Percentiles rank a stretch among this genome's conserved stretches.
phyloP scores from a whole-genome alignment of 2,329 filamentous ascomycete genomes.

The Paramyrothecium roridum region DNA sequence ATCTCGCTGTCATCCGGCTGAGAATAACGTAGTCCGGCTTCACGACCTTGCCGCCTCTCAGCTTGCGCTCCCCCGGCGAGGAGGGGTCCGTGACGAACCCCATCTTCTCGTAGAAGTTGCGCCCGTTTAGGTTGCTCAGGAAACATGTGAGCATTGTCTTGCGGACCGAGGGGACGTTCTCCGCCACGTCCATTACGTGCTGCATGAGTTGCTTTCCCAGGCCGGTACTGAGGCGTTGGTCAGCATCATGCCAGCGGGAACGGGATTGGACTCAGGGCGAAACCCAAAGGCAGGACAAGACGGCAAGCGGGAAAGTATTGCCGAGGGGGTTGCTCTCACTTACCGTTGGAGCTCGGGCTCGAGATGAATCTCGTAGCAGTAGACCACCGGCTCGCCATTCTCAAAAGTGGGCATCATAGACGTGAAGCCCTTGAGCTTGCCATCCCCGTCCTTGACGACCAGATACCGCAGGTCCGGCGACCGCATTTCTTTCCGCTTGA shows the following conservation, averaged over 20 bases:
- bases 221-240: slow-evolving; percentile 47
- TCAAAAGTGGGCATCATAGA: slow-evolving; percentile 74
- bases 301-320: not conserved
- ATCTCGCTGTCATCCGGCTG: slow-evolving; percentile 39
- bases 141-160: slow-evolving; percentile 78
- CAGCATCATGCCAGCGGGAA: too few species aligned
- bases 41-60: slow-evolving; percentile 52
- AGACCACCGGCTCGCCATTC: slow-evolving; percentile 62
- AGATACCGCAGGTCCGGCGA: slow-evolving; percentile 67
- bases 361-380: slow-evolving; percentile 79
- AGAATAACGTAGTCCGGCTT: slow-evolving; percentile 59
- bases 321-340: slow-evolving; percentile 14
- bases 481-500: slow-evolving; percentile 67
- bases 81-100: slow-evolving; percentile 55
- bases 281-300: not conserved
- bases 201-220: slow-evolving; percentile 59
- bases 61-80: slow-evolving; percentile 49
- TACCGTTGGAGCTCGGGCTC: slow-evolving; percentile 51
- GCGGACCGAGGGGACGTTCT: slow-evolving; percentile 48
- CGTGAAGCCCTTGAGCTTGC: slow-evolving; percentile 48
- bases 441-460: slow-evolving; percentile 43
- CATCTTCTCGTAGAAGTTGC: slow-evolving; percentile 57
- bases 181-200: slow-evolving; percentile 50
- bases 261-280: too few species aligned
- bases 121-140: slow-evolving; percentile 53